These are phyloP conservation scores for Cystobasidium tubakii DNA, from an alignment of 768 basidiomycete species.

Conservation along the genomic window DNA sequence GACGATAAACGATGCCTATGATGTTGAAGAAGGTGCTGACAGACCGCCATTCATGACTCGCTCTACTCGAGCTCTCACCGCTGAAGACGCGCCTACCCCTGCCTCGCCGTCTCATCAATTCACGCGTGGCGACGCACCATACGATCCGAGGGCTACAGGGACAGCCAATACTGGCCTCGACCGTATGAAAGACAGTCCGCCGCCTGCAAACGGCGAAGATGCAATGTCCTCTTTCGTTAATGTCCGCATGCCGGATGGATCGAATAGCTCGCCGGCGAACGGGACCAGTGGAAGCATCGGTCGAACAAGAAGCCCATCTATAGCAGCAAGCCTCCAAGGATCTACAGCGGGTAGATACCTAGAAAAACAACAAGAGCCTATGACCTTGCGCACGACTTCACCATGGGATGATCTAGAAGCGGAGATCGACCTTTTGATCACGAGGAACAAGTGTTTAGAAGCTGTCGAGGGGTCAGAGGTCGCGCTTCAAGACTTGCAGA, in stretches of 20 bases:
- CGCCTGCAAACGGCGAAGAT: not conserved
- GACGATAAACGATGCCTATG: not conserved
- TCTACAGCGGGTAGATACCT: not conserved
- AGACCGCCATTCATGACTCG: not conserved
- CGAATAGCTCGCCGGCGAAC: not conserved
- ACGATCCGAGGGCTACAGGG: slow-evolving; percentile 25
- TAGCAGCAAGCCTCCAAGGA: slow-evolving; percentile 1
- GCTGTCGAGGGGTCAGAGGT: slow-evolving; percentile 76
- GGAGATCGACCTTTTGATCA: slow-evolving; percentile 77
- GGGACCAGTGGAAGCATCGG: not conserved
- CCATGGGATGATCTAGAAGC: slow-evolving; percentile 55
- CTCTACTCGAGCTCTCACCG: not conserved
- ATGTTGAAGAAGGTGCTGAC: not conserved
- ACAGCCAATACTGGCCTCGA: not conserved
- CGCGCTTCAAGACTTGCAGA: slow-evolving; percentile 58
- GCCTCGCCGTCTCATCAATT: not conserved
- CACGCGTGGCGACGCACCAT: slow-evolving; percentile 21
- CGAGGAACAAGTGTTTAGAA: slow-evolving; percentile 73
- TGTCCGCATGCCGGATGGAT: slow-evolving; percentile 1
- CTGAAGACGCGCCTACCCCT: not conserved
- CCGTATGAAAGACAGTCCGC: not conserved
- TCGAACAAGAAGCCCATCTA: slow-evolving; percentile 3
- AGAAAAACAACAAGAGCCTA: not conserved
- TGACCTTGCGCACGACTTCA: slow-evolving; percentile 11
- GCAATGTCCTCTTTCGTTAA: slow-evolving; percentile 17